phyloP scores from a whole-genome alignment of 768 basidiomycete species.

The Boletus sensibilis region DNA sequence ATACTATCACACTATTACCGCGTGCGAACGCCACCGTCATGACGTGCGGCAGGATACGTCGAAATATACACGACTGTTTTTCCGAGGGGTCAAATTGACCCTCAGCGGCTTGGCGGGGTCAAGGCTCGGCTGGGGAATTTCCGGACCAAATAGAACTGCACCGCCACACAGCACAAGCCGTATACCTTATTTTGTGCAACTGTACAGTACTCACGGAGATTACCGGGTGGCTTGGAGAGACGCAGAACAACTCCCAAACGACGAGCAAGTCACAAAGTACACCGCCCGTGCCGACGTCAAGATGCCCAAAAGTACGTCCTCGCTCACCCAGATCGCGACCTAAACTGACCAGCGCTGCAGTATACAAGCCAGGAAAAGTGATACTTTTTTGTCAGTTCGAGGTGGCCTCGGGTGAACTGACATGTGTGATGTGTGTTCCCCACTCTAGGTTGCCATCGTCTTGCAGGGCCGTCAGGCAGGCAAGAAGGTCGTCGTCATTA shows the following conservation, averaged over 20 bases:
- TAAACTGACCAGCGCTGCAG: slow-evolving; percentile 39
- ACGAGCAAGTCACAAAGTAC: slow-evolving; percentile 24
- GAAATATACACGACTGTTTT: no score
- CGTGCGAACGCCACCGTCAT: no score
- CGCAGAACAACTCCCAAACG: slow-evolving; percentile 3
- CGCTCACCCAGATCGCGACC: background rate
- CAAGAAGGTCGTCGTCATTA: slow-evolving; percentile 99
- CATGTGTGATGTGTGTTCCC: background rate
- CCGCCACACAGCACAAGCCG: background rate
- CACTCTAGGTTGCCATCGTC: slow-evolving; percentile 82
- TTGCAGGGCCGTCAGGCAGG: slow-evolving; percentile 99
- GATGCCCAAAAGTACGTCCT: slow-evolving; percentile 42
- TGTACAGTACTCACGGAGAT: slow-evolving; percentile 31
- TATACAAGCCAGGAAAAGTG: slow-evolving; percentile 96
- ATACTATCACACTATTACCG: no score
- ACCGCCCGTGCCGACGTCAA: slow-evolving; percentile 36
- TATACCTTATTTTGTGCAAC: slow-evolving; percentile 16
- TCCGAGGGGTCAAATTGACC: no score
- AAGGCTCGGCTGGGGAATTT: no score
- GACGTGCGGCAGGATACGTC: no score
- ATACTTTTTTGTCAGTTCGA: background rate
- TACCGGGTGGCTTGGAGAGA: slow-evolving; percentile 36
- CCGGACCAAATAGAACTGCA: background rate
- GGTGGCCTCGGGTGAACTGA: background rate
- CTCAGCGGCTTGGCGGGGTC: no score